phyloP scores from a whole-genome alignment of 2,329 filamentous ascomycete species.

The Keithomyces neogunnii region DNA sequence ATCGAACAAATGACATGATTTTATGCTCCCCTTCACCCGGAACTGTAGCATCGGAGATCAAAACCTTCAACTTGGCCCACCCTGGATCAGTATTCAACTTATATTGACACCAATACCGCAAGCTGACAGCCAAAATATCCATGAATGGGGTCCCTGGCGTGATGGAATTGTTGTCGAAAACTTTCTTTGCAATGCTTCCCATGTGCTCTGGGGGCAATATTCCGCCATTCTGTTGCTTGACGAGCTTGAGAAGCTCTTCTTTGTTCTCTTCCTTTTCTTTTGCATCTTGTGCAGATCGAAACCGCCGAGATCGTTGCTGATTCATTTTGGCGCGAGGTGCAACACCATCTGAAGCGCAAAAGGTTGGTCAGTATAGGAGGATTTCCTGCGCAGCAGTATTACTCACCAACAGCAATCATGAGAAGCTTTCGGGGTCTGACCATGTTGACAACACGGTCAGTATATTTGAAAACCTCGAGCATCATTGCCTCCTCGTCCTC shows the following conservation, averaged over 20 bases:
- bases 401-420: slow-evolving; percentile 90
- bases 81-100: slow-evolving; percentile 95
- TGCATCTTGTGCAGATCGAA: slow-evolving; percentile 88
- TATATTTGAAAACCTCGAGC: slow-evolving; percentile 96
- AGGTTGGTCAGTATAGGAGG: slow-evolving; percentile 16
- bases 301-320: slow-evolving; percentile 92
- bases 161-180: slow-evolving; percentile 81
- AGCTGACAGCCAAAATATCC: slow-evolving; percentile 82
- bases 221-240: slow-evolving; percentile 69
- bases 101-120: slow-evolving; percentile 96
- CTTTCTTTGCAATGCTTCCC: slow-evolving; percentile 67
- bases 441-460: slow-evolving; percentile 98
- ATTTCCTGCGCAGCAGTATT: background rate
- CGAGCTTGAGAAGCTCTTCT: slow-evolving; percentile 74
- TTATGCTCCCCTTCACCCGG: slow-evolving; percentile 98
- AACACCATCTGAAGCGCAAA: slow-evolving; percentile 63
- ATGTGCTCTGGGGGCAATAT: slow-evolving; percentile 52
- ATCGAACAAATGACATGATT: slow-evolving; percentile 97
- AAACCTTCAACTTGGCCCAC: slow-evolving; percentile 93
- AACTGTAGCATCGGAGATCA: slow-evolving; percentile 96
- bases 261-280: slow-evolving; percentile 91
- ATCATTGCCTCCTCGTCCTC: slow-evolving; percentile 99
- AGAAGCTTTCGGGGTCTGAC: slow-evolving; percentile 90
- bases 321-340: slow-evolving; percentile 99
- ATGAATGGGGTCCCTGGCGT: slow-evolving; percentile 98